Percentiles rank a stretch among this genome's conserved stretches.
phyloP scores from a whole-genome alignment of 495 filamentous ascomycete species.

The Hypomontagnella submonticulosa region DNA sequence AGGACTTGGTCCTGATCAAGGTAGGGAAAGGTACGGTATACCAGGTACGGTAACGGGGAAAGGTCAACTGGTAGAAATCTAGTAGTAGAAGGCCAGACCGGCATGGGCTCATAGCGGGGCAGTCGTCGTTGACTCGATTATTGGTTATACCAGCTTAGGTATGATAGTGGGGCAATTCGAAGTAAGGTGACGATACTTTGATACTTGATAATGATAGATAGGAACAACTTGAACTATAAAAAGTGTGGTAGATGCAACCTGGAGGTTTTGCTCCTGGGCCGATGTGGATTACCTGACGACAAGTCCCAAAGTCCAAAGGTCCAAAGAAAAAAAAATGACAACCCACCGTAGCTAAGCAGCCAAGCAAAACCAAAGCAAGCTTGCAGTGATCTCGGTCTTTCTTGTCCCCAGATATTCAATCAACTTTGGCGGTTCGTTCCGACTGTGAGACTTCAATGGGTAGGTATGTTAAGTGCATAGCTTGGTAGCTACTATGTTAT shows the following conservation, averaged over 20 bases:
- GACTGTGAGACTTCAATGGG: constrained; percentile 5
- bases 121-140: constrained; percentile 29
- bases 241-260: constrained; percentile 35
- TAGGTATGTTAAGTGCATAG: too few species aligned
- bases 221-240: constrained; percentile 2
- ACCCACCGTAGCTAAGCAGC: constrained; percentile 1
- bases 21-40: constrained; percentile 38
- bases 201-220: constrained; percentile 23
- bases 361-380: constrained; percentile 5
- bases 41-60: not conserved
- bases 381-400: constrained; percentile 26
- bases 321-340: not conserved
- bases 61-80: not conserved
- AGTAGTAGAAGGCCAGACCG: constrained; percentile 32
- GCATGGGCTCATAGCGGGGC: constrained; percentile 41
- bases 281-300: constrained; percentile 35
- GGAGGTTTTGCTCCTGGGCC: constrained; percentile 48
- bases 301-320: not conserved
- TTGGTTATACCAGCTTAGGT: constrained; percentile 37
- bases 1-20: not conserved
- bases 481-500: too few species aligned
- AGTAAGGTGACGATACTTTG: constrained; percentile 32
- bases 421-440: constrained; percentile 25
- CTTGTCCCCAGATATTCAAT: constrained; percentile 21
- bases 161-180: constrained; percentile 34